Base-by-base conservation (phyloP, 2,329 filamentous ascomycete genomes). In the Fusarium abutilonis region DNA sequence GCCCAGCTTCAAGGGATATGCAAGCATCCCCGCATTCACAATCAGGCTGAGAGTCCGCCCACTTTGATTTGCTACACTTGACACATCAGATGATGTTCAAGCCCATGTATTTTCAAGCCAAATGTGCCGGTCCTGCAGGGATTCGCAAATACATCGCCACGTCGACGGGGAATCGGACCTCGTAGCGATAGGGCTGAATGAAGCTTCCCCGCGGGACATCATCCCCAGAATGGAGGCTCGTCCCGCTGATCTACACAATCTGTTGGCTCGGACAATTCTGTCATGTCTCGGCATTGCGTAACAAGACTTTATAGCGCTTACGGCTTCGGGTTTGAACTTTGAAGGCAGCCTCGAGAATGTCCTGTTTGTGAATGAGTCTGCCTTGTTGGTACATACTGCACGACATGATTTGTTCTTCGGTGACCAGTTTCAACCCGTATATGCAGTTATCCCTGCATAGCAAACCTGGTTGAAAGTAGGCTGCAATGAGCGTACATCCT, bases 151-250 rank as follows among this genome's bases (percentile, higher is more conserved):
- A 29, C 28, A 10, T 29, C 31, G 11, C 13, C 10, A 14, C 31
- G n/a, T 13, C 28, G 19, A 44, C 41, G 41, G 41, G 41, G 41
- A 44, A 19, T n/a, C 41, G 41, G 41, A 3, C n/a, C n/a, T 34
- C 13, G 13, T 7, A n/a, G n/a, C 41, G 28, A 38, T 51, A 43
- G 26, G 40, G 54, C 42, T 60, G 41, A 45, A 19, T 29, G 21
- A 46, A 10, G 15, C 47, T 53, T 59, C 54, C 42, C 56, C 47
- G 19, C 35, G 47, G 54, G 41, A 32, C 29, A 11, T 8, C 3
- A 38, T 14, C 6, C 29, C 47, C 41, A 31, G 21, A 45, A 21
- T 35, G 15, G 47, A 4, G n/a, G n/a, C 28, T 17, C 36, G 26
- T 15, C n/a, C 36, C 32, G 26, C 32, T 35, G 19, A 14, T 40